Base-by-base conservation (phyloP, 139 green algal species). In the Chlorella sp. region DNA sequence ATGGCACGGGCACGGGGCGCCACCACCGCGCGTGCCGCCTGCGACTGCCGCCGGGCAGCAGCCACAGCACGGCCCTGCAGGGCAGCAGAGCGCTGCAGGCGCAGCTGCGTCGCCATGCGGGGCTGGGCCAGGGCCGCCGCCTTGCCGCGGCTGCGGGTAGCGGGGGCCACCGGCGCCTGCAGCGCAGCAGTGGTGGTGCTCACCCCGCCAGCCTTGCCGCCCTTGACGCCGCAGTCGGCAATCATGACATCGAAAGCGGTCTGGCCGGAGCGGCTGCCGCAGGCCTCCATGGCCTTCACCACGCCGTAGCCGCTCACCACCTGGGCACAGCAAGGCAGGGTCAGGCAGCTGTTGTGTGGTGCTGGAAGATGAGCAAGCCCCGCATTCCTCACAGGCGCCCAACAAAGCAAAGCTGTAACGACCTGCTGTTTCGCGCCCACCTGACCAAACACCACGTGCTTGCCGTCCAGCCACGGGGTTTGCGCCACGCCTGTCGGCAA, bases 391-490 rank as follows among this genome's bases (percentile, higher is more conserved):
- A n/a, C n/a, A n/a, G n/a, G n/a, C n/a, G n/a, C n/a, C n/a, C n/a
- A n/a, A n/a, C n/a, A n/a, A n/a, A n/a, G n/a, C n/a, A n/a, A n/a
- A n/a, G n/a, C n/a, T n/a, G n/a, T n/a, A n/a, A n/a, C n/a, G n/a
- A n/a, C n/a, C n/a, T n/a, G n/a, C n/a, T n/a, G n/a, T n/a, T n/a
- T 6, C 44, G 9, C 9, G 44, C 44, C 7, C 44, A 95, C 94
- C 89, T 94, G 93, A 21, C 95, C 95, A 87, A 98, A 98, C 36
- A 98, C 95, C 12, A 93, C 88, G 73, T 98, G 95, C 90, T 95
- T 96, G 81, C 76, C 76, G 38, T 82, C 76, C 28, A 60, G 51
- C 51, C 51, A 60, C 51, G 51, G 51, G 51, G 51, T 60, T 21
- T 60, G 51, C 15, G 51, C 51, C 51, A 60, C 51, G 51, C 51